phyloP scores from a whole-genome alignment of 192 early-diverging fungal species.

The Lunasporangiospora selenospora region DNA sequence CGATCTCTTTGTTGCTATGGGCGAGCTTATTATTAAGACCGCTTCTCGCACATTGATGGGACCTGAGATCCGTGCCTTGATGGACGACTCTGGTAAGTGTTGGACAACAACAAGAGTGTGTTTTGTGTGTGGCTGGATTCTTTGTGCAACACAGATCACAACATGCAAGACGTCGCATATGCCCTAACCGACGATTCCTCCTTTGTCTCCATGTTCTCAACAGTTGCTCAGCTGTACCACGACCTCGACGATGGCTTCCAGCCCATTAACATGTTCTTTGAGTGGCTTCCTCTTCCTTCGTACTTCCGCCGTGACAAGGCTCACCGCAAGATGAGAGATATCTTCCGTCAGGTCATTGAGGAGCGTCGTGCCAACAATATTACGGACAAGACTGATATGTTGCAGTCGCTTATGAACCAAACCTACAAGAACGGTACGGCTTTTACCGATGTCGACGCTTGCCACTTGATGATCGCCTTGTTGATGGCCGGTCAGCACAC shows the following conservation, averaged over 20 bases:
- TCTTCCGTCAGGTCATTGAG: constrained; percentile 84
- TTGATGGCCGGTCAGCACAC: constrained; percentile 99
- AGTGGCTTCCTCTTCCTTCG: constrained; percentile 87
- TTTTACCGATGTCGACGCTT: constrained; percentile 84
- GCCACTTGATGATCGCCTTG: constrained; percentile 97
- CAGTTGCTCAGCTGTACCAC: constrained; percentile 92
- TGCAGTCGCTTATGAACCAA: constrained; percentile 84
- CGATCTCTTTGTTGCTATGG: constrained; percentile 82
- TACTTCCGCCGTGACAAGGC: constrained; percentile 90
- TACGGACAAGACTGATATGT: constrained; percentile 71
- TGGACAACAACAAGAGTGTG: no score
- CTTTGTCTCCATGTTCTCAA: neutral
- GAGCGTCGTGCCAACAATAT: constrained; percentile 65
- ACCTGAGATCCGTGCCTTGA: constrained; percentile 85
- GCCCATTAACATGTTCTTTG: constrained; percentile 95
- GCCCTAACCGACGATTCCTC: neutral
- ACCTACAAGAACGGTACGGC: constrained; percentile 89
- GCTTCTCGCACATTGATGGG: constrained; percentile 96
- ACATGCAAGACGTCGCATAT: neutral
- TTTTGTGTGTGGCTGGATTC: no score
- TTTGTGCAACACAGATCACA: no score
- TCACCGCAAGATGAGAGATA: constrained; percentile 78
- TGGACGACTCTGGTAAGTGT: constrained; percentile 66
- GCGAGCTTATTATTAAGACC: constrained; percentile 92
- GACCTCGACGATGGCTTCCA: constrained; percentile 93